Conservation (phyloP, 2,329 filamentous ascomycete species). For the Xylariaceae sp. region DNA sequence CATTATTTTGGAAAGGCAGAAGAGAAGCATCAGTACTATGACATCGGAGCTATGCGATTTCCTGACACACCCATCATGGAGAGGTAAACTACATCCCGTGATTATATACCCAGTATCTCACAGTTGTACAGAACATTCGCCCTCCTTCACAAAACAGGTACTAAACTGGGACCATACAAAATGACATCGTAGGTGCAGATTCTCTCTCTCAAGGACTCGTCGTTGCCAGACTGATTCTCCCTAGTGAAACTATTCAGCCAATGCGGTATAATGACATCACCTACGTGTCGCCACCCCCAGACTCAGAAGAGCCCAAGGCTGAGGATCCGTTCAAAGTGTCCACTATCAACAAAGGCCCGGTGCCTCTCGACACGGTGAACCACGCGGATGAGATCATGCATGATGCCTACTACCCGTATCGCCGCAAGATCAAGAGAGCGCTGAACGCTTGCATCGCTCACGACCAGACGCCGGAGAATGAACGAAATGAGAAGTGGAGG, state of each 20-base stretch:
- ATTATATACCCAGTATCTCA: neutral
- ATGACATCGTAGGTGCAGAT: slow-evolving; percentile 6
- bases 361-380: neutral
- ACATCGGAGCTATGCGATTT: slow-evolving; percentile 39
- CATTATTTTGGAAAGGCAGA: slow-evolving; percentile 27
- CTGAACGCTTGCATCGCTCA: neutral
- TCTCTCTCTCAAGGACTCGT: too few species aligned
- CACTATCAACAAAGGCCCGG: slow-evolving; percentile 1
- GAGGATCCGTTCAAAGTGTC: neutral
- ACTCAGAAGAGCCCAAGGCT: neutral
- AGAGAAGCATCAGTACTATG: slow-evolving; percentile 35
- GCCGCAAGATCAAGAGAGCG: neutral
- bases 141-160: slow-evolving; percentile 7
- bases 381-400: neutral
- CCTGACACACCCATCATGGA: slow-evolving; percentile 32
- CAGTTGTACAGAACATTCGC: slow-evolving; percentile 12
- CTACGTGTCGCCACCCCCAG: neutral
- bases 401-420: slow-evolving; percentile 1
- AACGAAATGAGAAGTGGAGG: neutral
- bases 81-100: neutral
- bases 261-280: slow-evolving; percentile 2
- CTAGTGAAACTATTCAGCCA: neutral
- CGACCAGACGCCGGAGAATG: neutral
- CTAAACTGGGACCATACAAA: slow-evolving; percentile 16
- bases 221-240: too few species aligned